Evolutionary conservation across 2,329 filamentous ascomycete species (phyloP).

Genomic region (Fusarium sororula): DNA sequence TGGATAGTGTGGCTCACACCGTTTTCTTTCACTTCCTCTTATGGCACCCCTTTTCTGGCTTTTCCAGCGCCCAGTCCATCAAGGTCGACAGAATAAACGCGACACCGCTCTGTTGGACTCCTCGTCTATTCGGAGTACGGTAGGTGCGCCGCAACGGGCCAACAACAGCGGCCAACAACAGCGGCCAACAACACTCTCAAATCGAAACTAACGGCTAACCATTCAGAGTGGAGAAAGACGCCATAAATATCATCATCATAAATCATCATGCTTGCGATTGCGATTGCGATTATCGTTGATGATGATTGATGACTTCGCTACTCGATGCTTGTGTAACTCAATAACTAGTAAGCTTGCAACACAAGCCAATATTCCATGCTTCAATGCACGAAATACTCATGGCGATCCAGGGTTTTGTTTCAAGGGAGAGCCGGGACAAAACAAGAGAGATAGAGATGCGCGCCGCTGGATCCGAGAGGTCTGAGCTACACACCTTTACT

Average conservation of each 20-base stretch:
- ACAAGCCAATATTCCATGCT: not conserved
- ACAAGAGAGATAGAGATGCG: conserved; percentile 23
- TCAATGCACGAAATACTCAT: conserved; percentile 16
- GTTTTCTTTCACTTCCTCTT: conserved; percentile 36
- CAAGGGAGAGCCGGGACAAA: conserved; percentile 18
- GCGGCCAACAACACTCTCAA: conserved; percentile 18
- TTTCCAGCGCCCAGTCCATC: not conserved
- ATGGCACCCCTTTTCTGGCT: conserved; percentile 2
- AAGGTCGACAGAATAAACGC: conserved; percentile 27
- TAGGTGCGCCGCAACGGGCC: conserved; percentile 30
- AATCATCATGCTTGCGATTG: conserved; percentile 30
- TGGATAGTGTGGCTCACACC: conserved; percentile 33
- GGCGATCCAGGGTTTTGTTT: not conserved
- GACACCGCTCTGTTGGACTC: not conserved
- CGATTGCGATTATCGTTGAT: conserved; percentile 19
- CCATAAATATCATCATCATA: conserved; percentile 33
- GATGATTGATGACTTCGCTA: conserved; percentile 20
- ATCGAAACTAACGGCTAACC: conserved; percentile 25
- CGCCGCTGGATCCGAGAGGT: conserved; percentile 27
- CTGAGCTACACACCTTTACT: conserved; percentile 27
- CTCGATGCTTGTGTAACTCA: conserved; percentile 10
- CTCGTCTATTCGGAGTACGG: conserved; percentile 35
- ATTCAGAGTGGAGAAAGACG: conserved; percentile 27
- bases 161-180: conserved; percentile 16
- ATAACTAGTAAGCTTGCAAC: not conserved